Base-by-base conservation (phyloP, 331 rosid genomes). In the Quercus phellos region DNA sequence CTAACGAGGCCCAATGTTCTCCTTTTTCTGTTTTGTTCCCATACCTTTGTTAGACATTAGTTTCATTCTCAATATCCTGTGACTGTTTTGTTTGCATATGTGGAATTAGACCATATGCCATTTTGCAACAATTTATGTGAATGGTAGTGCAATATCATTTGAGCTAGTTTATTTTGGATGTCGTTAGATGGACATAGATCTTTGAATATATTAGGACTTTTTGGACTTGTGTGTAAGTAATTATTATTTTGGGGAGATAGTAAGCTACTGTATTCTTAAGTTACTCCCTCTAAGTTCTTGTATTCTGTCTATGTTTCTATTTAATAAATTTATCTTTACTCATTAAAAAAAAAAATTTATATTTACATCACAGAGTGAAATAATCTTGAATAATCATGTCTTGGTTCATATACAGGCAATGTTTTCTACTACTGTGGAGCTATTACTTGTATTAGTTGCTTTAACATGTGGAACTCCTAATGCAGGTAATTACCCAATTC, bases 401-500 rank as follows among this genome's bases (percentile, higher is more conserved):
- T 29, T 63, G 29, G 42, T 29, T 63, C 16, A 10, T 29, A 63
- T 66, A 2, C 35, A 34, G 51, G 12, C 13, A 17, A 7, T 66
- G 51, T 34, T 66, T 66, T 66, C 51, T 60, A 53, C 22, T 22
- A 43, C 9, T 6, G 4, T 64, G 55, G 55, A 38, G 60, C 43
- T 32, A 50, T 38, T 61, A 42, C 30, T 29, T 54, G 55, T 43
- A 11, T 12, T 14, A 51, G 30, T 59, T 24, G 34, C 56, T 75
- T 55, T 79, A 55, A 86, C 61, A 10, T 55, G 21, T 7, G 51
- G 72, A 79, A 74, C 73, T 76, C 67, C 53, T 54, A 72, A 73
- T 86, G 87, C 90, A 94, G 99, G 99, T 94, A 29, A 74, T 87
- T 59, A 94, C 97, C 30, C 99, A 94, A 81, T 94, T 94, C 83